Evolutionary conservation across 495 filamentous ascomycete genomes (phyloP), one percentile per base, ranked within the genome.

Genomic region (Rostrohypoxylon terebratum): DNA sequence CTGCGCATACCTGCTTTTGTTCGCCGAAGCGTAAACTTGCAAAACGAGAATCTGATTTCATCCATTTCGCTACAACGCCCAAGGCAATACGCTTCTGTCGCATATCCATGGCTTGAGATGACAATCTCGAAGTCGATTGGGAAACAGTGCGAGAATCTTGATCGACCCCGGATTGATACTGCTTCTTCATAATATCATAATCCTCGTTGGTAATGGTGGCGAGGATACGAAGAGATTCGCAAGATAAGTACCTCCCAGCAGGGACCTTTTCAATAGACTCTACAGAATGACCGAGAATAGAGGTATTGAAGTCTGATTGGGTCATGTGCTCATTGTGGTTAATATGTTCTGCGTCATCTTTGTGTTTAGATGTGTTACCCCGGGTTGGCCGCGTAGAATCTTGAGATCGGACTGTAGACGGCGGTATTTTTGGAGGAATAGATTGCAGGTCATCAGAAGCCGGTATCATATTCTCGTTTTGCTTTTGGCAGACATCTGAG

Each of bases 41-140:
- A 16, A 76, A 78, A 14, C 50, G 38, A 0, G 18, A 33, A n/a
- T 63, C 31, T 18, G 44, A 28, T 48, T 45, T 18, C 6, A 78
- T 68, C n/a, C 70, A 38, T 3, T 40, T 16, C 3, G 18, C 31
- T 9, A 54, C 48, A n/a, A 64, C 18, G 8, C 65, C 28, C 16
- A 63, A n/a, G 1, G 57, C 51, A 10, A 40, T 36, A 0, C 51
- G 47, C 51, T 63, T 67, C 3, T 3, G 25, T 34, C 16, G 20
- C 16, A 45, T 45, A 16, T 16, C 6, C 18, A 45, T 18, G 1
- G 7, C 1, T 45, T 20, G 10, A 1, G 42, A 5, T 1, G 40
- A 10, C 14, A 14, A 0, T 21, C 0, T 16, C 0, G 44, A 11
- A 4, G 40, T 36, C 4, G n/a, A 34, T 2, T 9, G n/a, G 6